Evolutionary conservation across 2,329 filamentous ascomycete species (phyloP).

Genomic region (Pestalotiopsis sp.): DNA sequence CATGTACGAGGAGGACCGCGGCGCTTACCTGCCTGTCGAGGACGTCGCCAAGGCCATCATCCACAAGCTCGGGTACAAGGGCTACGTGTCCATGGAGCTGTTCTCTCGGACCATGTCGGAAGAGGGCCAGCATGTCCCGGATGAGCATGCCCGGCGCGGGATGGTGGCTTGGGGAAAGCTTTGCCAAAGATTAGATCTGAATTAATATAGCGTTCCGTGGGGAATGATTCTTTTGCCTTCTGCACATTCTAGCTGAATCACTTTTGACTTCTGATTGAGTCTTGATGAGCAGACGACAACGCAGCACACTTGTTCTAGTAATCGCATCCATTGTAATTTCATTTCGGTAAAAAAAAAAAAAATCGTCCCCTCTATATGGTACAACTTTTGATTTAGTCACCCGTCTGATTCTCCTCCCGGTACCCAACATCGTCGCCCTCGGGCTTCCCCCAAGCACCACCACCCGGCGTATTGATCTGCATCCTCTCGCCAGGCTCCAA

Average conservation of each 20-base stretch:
- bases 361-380: too few relatives aligned
- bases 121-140: neutral
- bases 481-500: conserved; percentile 35
- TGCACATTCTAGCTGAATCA: too few relatives aligned
- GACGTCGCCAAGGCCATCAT: conserved; percentile 64
- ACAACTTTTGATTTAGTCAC: neutral
- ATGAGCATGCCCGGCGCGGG: neutral
- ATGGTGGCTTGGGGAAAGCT: conserved; percentile 5
- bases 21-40: conserved; percentile 69
- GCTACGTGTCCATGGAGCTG: conserved; percentile 75
- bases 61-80: conserved; percentile 64
- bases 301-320: too few relatives aligned
- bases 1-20: conserved; percentile 64
- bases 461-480: conserved; percentile 38
- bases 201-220: neutral
- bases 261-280: too few relatives aligned
- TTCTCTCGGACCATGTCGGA: conserved; percentile 43
- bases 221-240: too few relatives aligned
- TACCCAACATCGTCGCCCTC: neutral
- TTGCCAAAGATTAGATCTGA: neutral
- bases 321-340: too few relatives aligned
- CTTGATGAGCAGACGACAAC: too few relatives aligned
- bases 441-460: conserved; percentile 30
- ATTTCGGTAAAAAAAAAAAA: too few relatives aligned
- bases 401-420: neutral